Base-by-base conservation (phyloP, 1,139 yeast genomes). In the Geotrichum bryndzae region DNA sequence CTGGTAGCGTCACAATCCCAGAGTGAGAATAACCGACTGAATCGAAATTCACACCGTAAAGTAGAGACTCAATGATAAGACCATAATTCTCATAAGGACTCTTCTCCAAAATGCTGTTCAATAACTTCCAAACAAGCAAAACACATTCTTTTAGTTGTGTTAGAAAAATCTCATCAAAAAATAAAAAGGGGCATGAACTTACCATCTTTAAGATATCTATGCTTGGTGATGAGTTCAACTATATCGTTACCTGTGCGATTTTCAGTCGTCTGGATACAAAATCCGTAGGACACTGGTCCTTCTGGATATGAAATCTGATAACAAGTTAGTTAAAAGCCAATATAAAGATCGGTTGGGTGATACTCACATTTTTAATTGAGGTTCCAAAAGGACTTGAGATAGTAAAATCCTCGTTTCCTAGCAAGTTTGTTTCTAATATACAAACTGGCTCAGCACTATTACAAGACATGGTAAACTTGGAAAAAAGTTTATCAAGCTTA, bases 381-480 rank as follows among this genome's bases (percentile, higher is more conserved):
- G 77, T 73, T 4, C 73, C 68, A 18, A 68, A 66, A 2, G 74
- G 65, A 18, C 80, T 74, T 6, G 74, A 71, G 0, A 85, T 80
- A 0, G 67, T 68, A 66, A 79, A 85, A 51, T 77, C 75, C 0
- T 74, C 77, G 2, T 76, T 70, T 1, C 80, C 77, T 1, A 69
- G 63, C 54, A 88, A 73, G 1, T 74, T 70, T 13, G 83, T 84
- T 2, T 76, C 70, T 5, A 79, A 65, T 4, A 89, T 73, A 60
- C 88, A 74, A 1, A 88, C 78, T 0, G 96, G 96, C 13, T 73
- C 70, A 11, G 74, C 75, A 0, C 79, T 79, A 1, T 86, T 78
- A 2, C 90, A 80, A 11, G 90, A 87, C 54, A 88, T 79, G 27
- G 86, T 84, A 69, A 87, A 88, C 66, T 84, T 85, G 2, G 92